Evolutionary conservation across 495 filamentous ascomycete species (phyloP).

Genomic region (Penicillium roqueforti): DNA sequence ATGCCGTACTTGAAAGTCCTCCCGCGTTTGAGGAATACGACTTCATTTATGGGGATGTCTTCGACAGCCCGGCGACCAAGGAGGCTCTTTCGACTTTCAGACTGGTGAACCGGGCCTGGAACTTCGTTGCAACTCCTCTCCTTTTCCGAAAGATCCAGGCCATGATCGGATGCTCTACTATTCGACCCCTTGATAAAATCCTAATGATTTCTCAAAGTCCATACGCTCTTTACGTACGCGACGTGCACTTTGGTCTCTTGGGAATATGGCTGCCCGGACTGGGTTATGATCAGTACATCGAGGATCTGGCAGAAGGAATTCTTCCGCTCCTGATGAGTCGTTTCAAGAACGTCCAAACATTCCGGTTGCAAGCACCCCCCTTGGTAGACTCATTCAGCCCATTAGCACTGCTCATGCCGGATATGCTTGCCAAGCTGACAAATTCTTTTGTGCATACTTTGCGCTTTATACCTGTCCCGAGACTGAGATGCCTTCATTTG

Average conservation of each 20-base stretch:
- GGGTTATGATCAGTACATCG: not conserved
- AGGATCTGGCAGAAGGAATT: not conserved
- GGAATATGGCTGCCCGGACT: not conserved
- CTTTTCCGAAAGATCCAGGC: not conserved
- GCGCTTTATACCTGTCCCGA: not conserved
- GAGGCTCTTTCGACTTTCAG: not conserved
- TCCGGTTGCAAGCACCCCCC: not conserved
- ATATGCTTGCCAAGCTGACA: not conserved
- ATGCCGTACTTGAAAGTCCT: not conserved
- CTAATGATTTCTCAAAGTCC: not conserved
- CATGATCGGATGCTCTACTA: not conserved
- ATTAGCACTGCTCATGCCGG: not conserved
- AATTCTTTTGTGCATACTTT: not conserved
- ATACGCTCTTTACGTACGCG: not conserved
- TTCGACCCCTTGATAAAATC: not conserved
- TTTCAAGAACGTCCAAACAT: not conserved
- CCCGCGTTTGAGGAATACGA: not conserved
- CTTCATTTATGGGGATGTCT: not conserved
- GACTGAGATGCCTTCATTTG: not conserved
- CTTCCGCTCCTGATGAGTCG: not conserved
- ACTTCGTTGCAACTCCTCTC: not conserved
- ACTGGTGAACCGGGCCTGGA: not conserved
- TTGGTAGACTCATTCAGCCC: not conserved
- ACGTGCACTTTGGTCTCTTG: not conserved
- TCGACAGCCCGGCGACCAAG: not conserved